Conservation (phyloP, 345 rosid genomes). For the Dovyalis caffra region DNA sequence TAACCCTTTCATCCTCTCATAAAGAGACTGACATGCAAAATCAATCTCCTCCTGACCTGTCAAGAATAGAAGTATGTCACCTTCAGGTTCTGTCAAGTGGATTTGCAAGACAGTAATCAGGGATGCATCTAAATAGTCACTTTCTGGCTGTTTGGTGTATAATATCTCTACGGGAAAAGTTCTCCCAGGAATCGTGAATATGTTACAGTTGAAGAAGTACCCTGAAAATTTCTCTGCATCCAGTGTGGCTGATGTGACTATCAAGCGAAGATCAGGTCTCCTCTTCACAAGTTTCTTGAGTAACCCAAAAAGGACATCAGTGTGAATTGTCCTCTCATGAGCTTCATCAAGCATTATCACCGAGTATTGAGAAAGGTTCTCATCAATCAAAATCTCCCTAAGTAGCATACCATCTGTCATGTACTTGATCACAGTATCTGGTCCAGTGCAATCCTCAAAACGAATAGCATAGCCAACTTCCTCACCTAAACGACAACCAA, state of each 20-base stretch:
- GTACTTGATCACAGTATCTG: constrained; percentile 81
- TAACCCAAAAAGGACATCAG: constrained; percentile 73
- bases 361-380: constrained; percentile 58
- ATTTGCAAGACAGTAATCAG: constrained; percentile 72
- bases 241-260: constrained; percentile 79
- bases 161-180: constrained; percentile 77
- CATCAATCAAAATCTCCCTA: constrained; percentile 64
- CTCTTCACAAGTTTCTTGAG: constrained; percentile 64
- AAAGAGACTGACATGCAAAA: constrained; percentile 71
- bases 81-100: constrained; percentile 89
- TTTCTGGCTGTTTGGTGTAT: constrained; percentile 78
- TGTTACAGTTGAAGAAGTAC: constrained; percentile 74
- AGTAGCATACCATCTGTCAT: constrained; percentile 88
- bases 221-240: constrained; percentile 86
- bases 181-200: constrained; percentile 85
- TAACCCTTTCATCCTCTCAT: constrained; percentile 69
- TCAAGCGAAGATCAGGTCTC: constrained; percentile 65
- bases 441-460: constrained; percentile 84
- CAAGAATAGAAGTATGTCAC: constrained; percentile 74
- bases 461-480: constrained; percentile 87
- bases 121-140: constrained; percentile 81
- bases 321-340: constrained; percentile 71
- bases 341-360: constrained; percentile 81
- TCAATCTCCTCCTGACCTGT: constrained; percentile 91
- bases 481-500: constrained; percentile 82